A percentile compares a stretch with the other conserved stretches of the same genome.
phyloP scores from a whole-genome alignment of 305 asterid species.

The Plantago lanceolata region DNA sequence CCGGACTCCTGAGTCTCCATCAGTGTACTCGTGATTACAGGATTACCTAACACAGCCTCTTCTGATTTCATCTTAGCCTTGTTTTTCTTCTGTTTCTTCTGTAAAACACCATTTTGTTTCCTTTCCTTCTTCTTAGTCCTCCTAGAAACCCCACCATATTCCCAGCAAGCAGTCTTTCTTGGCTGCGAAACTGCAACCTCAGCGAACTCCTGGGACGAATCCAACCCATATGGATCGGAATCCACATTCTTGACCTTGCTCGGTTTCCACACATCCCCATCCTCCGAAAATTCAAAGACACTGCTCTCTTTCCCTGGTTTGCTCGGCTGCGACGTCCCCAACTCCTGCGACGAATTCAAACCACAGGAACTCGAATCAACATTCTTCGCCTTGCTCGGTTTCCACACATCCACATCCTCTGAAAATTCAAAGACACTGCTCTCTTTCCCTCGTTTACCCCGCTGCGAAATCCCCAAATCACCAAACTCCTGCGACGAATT shows the following conservation, averaged over 20 bases:
- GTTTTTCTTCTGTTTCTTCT: constrained; percentile 45
- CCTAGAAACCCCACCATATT: constrained; percentile 27
- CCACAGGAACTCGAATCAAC: constrained; percentile 23
- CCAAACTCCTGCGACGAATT: constrained; percentile 28
- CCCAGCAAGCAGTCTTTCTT: constrained; percentile 27
- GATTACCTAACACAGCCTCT: constrained; percentile 32
- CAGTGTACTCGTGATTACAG: constrained; percentile 50
- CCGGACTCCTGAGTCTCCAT: constrained; percentile 92
- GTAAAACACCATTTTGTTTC: constrained; percentile 37
- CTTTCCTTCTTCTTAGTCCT: constrained; percentile 30
- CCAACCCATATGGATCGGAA: constrained; percentile 26
- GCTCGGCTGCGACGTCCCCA: constrained; percentile 27
- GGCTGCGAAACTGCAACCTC: constrained; percentile 28
- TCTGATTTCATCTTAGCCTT: constrained; percentile 34
- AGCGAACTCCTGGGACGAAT: constrained; percentile 29
- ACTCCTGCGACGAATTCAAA: constrained; percentile 28
- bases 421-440: constrained; percentile 32
- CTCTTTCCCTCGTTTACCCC: constrained; percentile 25
- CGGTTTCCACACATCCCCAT: constrained; percentile 34
- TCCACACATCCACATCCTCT: constrained; percentile 32
- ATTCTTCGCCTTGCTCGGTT: constrained; percentile 37
- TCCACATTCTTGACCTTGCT: constrained; percentile 33
- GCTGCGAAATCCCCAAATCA: constrained; percentile 43
- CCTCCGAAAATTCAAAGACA: constrained; percentile 30
- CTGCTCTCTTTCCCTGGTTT: constrained; percentile 25